Evolutionary conservation across 2,329 filamentous ascomycete species (phyloP).

Genomic region (Helminthosporium solani): DNA sequence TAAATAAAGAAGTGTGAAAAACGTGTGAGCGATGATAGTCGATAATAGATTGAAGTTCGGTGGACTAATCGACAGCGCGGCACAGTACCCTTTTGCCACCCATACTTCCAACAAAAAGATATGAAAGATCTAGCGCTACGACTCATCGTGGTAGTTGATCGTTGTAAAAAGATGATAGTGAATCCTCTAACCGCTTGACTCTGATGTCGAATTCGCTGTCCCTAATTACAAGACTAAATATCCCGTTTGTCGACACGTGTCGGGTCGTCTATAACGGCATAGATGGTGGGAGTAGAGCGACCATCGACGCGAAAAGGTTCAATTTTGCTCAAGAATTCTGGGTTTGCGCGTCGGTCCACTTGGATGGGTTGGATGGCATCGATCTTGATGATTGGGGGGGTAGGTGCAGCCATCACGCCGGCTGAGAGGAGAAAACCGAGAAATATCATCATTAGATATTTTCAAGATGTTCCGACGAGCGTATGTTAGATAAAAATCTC

Average conservation of each 20-base stretch:
- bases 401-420: slow-evolving; percentile 10
- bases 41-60: neutral
- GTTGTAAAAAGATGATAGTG: no score
- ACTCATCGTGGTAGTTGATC: no score
- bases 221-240: slow-evolving; percentile 1
- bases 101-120: no score
- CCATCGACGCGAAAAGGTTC: neutral
- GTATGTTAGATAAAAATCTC: no score
- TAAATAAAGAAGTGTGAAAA: neutral
- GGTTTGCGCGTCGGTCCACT: slow-evolving; percentile 8
- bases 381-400: neutral
- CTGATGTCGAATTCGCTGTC: neutral
- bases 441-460: slow-evolving; percentile 11
- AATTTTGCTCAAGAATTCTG: slow-evolving; percentile 4
- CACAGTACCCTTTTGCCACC: no score
- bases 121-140: no score
- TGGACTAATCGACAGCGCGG: neutral
- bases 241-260: slow-evolving; percentile 1
- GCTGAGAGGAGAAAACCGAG: slow-evolving; percentile 5
- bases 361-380: neutral
- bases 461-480: no score
- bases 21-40: neutral
- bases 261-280: neutral
- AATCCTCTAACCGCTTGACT: neutral
- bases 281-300: neutral